Conservation (phyloP, 2,329 filamentous ascomycete genomes). For the Cercospora sp. region DNA sequence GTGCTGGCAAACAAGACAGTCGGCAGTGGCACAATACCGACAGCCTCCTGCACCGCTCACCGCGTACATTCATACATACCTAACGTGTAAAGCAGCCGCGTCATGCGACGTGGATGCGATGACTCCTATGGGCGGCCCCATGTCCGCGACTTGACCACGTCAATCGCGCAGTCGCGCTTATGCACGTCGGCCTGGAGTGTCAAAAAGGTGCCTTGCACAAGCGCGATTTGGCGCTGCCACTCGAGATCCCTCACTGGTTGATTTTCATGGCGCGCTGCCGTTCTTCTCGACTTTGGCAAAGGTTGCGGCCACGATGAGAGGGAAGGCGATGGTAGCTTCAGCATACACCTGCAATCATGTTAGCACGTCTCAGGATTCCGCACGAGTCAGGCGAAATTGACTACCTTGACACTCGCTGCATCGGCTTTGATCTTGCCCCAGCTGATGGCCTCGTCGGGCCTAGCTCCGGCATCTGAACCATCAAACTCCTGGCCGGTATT, state of each 20-base stretch:
- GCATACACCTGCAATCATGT: constrained; percentile 54
- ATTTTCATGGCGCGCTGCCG: constrained; percentile 6
- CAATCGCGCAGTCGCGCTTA: constrained; percentile 10
- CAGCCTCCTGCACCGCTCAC: neutral
- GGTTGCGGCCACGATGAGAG: constrained; percentile 65
- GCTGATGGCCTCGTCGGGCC: constrained; percentile 94
- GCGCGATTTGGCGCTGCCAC: constrained; percentile 12
- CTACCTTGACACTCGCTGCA: constrained; percentile 84
- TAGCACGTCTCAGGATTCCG: neutral
- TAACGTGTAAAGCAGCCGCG: neutral
- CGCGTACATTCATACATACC: neutral
- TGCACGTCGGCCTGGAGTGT: constrained; percentile 18
- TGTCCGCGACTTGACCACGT: constrained; percentile 13
- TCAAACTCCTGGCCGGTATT: constrained; percentile 98
- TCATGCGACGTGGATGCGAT: constrained; percentile 36
- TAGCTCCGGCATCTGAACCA: constrained; percentile 89
- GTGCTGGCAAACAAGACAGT: neutral
- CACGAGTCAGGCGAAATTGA: constrained; percentile 26
- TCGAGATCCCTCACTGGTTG: constrained; percentile 3
- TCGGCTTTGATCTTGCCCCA: constrained; percentile 97
- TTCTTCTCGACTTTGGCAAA: constrained; percentile 52
- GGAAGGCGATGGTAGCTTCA: constrained; percentile 67
- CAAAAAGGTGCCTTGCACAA: constrained; percentile 25
- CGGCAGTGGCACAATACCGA: neutral
- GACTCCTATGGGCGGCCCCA: constrained; percentile 33